Percentiles rank a stretch among this genome's conserved stretches.
These are phyloP conservation scores for Calocera cornea DNA, from an alignment of 768 basidiomycete genomes.

Conservation along the genomic window DNA sequence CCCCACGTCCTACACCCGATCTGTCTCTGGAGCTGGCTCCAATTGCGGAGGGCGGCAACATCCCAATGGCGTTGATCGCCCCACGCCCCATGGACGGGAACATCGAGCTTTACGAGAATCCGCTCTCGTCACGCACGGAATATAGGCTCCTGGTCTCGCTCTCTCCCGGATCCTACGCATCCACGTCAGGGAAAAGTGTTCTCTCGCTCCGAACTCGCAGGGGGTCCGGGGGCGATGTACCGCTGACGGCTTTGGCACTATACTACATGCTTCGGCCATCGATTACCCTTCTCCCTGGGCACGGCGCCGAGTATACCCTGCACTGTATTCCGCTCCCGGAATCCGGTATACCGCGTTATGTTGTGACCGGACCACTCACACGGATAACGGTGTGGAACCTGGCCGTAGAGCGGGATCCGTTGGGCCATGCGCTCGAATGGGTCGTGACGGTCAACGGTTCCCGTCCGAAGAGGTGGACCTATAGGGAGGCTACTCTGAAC, in stretches of 20 bases:
- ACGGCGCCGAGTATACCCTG: not conserved
- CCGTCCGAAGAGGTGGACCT: not conserved
- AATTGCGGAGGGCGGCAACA: not conserved
- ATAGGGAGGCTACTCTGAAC: not conserved
- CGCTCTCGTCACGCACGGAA: not conserved
- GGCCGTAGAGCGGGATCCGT: not conserved
- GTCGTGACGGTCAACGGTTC: not conserved
- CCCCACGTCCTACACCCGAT: not conserved
- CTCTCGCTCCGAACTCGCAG: not conserved
- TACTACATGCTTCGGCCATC: not conserved
- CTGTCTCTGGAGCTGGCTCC: not conserved
- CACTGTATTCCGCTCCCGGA: not conserved
- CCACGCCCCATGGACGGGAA: not conserved
- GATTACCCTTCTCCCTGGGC: not conserved
- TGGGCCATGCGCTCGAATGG: not conserved
- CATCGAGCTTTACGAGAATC: not conserved
- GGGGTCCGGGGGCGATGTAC: not conserved
- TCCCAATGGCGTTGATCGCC: not conserved
- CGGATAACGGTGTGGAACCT: not conserved
- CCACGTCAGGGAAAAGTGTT: not conserved
- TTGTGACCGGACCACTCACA: not conserved
- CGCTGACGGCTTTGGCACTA: not conserved
- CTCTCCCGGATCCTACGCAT: not conserved
- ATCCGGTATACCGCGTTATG: not conserved
- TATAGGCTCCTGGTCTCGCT: not conserved